Percentiles rank a stretch among this genome's conserved stretches.
These are phyloP conservation scores for Lithohypha guttulata DNA, from an alignment of 2,329 filamentous ascomycete species.

Conservation along the genomic window DNA sequence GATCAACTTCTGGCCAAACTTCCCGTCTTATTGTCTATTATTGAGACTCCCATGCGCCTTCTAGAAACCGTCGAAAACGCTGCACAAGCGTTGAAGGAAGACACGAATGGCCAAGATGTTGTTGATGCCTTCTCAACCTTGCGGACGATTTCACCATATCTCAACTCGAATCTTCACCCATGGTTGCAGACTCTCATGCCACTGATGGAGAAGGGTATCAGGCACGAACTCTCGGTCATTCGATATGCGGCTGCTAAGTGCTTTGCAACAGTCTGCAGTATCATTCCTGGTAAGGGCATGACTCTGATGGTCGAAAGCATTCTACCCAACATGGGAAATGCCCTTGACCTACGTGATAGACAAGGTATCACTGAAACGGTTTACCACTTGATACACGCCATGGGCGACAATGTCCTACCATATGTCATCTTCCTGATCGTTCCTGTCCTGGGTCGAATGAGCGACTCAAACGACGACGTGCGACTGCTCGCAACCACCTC, in stretches of 20 bases:
- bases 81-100: slow-evolving; percentile 43
- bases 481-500: slow-evolving; percentile 90
- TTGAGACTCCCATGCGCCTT: slow-evolving; percentile 66
- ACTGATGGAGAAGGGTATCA: slow-evolving; percentile 74
- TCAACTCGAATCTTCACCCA: slow-evolving; percentile 61
- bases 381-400: slow-evolving; percentile 94
- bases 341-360: slow-evolving; percentile 73
- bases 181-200: slow-evolving; percentile 80
- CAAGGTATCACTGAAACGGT: slow-evolving; percentile 92
- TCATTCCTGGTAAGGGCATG: slow-evolving; percentile 91
- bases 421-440: slow-evolving; percentile 99
- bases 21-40: slow-evolving; percentile 67
- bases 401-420: slow-evolving; percentile 90
- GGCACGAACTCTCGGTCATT: slow-evolving; percentile 81
- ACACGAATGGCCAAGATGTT: slow-evolving; percentile 74
- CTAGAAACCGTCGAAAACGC: slow-evolving; percentile 67
- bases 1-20: slow-evolving; percentile 67
- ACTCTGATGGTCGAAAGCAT: slow-evolving; percentile 91
- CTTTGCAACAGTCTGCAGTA: slow-evolving; percentile 91
- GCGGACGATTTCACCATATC: slow-evolving; percentile 82
- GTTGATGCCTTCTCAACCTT: slow-evolving; percentile 90
- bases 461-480: slow-evolving; percentile 92
- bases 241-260: slow-evolving; percentile 96
- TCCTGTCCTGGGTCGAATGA: slow-evolving; percentile 93
- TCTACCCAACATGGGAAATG: slow-evolving; percentile 81